Evolutionary conservation across 768 basidiomycete genomes (phyloP).

Genomic region (Xerocomellus dryophilus): DNA sequence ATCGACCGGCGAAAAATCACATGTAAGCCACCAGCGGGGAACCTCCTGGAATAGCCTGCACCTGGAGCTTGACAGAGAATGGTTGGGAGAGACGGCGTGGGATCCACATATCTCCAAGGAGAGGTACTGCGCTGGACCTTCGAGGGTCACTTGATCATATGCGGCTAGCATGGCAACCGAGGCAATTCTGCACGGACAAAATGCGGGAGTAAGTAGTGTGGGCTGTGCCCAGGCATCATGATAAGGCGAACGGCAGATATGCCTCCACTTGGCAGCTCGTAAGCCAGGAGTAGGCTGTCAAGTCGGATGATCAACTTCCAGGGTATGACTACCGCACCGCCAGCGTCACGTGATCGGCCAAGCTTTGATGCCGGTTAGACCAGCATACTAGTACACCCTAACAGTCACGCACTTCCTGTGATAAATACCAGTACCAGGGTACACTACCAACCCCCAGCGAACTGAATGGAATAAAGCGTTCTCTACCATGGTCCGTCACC

Average conservation of each 20-base stretch:
- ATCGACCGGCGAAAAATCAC: neutral
- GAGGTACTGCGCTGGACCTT: neutral
- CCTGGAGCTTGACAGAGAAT: neutral
- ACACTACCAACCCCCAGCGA: neutral
- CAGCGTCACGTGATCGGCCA: neutral
- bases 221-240: neutral
- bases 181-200: neutral
- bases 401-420: neutral
- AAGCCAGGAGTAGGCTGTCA: too few species aligned
- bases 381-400: too few species aligned
- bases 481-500: slow-evolving; percentile 22
- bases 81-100: neutral
- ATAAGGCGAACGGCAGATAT: slow-evolving; percentile 5
- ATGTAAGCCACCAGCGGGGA: neutral
- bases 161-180: neutral
- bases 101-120: neutral
- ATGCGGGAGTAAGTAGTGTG: neutral
- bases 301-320: too few species aligned
- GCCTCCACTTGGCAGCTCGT: slow-evolving; percentile 2
- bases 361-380: neutral
- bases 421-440: slow-evolving; percentile 3
- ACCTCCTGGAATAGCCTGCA: neutral
- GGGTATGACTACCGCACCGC: too few species aligned
- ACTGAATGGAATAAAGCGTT: slow-evolving; percentile 14
- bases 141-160: neutral